Percentiles rank a stretch among this genome's conserved stretches.
Conservation (phyloP, 257 asterid genomes). For the Hygrophila difformis region DNA sequence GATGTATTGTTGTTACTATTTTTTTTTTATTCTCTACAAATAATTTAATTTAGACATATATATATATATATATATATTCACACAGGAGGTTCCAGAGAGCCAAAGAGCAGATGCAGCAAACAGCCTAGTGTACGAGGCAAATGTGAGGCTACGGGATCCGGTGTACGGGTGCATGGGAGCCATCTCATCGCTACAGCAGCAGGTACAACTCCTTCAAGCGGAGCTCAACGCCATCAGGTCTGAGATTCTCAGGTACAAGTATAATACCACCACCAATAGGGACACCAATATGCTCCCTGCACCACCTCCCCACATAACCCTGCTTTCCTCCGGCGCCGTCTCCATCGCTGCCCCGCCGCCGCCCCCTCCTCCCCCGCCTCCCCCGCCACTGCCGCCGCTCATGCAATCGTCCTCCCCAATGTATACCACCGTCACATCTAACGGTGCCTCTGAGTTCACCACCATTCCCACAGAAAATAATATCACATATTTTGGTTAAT, state of each 20-base stretch:
- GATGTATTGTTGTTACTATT: too few relatives aligned
- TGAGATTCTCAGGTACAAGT: conserved; percentile 55
- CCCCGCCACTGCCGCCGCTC: conserved; percentile 20
- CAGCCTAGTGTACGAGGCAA: conserved; percentile 79
- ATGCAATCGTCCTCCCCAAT: conserved; percentile 28
- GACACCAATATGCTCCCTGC: conserved; percentile 25
- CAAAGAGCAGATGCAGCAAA: conserved; percentile 81
- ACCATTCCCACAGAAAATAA: conserved; percentile 39
- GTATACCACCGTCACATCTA: conserved; percentile 32
- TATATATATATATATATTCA: too few relatives aligned
- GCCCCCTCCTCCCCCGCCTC: conserved; percentile 13
- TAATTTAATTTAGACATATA: too few relatives aligned
- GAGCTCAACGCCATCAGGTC: conserved; percentile 44
- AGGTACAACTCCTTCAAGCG: conserved; percentile 49
- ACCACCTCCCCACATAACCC: conserved; percentile 24
- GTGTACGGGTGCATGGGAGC: conserved; percentile 92
- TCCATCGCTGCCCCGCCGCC: conserved; percentile 35
- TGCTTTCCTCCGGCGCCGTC: conserved; percentile 36
- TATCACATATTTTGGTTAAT: conserved; percentile 54
- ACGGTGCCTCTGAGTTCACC: conserved; percentile 35
- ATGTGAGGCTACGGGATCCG: conserved; percentile 72
- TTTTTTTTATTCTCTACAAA: too few relatives aligned
- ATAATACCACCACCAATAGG: conserved; percentile 4
- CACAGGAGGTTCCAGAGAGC: conserved; percentile 69
- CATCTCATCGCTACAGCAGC: conserved; percentile 59